These are phyloP conservation scores for Entonaema liquescens DNA, from an alignment of 495 filamentous ascomycete genomes.

Conservation along the genomic window DNA sequence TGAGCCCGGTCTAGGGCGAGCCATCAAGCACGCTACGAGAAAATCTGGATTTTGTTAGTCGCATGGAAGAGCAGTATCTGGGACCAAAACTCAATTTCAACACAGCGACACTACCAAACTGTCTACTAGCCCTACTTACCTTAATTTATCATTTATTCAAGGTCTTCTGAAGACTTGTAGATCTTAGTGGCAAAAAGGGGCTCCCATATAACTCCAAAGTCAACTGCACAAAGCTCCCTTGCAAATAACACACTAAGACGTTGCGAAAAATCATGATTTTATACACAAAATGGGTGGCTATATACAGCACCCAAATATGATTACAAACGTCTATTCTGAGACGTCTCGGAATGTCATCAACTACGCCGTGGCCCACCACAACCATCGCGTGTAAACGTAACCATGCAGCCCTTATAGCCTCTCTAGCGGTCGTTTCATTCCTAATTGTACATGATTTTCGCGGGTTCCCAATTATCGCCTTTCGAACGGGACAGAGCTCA, in stretches of 20 bases:
- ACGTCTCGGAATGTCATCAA: slow-evolving; percentile 31
- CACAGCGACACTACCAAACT: no score
- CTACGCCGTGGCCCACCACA: slow-evolving; percentile 30
- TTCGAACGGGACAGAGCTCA: slow-evolving; percentile 18
- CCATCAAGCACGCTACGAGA: no score
- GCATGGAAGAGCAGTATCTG: no score
- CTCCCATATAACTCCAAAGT: no score
- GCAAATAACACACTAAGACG: not conserved
- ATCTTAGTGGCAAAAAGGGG: no score
- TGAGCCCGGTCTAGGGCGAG: no score
- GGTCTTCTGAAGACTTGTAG: no score
- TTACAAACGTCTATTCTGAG: slow-evolving; percentile 36
- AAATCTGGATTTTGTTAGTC: no score
- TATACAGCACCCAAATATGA: slow-evolving; percentile 44
- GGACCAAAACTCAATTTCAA: no score
- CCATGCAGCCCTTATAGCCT: slow-evolving; percentile 35
- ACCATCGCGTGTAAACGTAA: slow-evolving; percentile 33
- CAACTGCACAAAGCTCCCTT: not conserved
- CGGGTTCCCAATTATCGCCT: slow-evolving; percentile 26
- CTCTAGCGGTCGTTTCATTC: slow-evolving; percentile 39
- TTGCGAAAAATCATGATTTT: slow-evolving; percentile 22
- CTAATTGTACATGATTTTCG: slow-evolving; percentile 44
- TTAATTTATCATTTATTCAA: no score
- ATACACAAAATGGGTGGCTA: slow-evolving; percentile 42
- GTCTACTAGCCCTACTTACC: no score